Base-by-base conservation (phyloP, 331 rosid genomes). In the Stylosanthes scabra region DNA sequence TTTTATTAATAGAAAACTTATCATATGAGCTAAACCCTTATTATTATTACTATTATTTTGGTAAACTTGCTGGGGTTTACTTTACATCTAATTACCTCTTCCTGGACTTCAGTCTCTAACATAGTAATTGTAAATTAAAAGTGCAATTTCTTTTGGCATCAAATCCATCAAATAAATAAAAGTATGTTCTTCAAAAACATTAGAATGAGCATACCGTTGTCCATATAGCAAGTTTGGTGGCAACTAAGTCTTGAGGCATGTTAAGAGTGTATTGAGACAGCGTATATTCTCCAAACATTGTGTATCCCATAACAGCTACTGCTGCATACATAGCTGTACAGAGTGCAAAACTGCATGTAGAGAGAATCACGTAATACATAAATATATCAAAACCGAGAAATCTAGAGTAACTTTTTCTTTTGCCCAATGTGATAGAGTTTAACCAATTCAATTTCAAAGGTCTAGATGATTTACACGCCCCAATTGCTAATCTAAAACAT, bases 171-270 rank as follows among this genome's bases (percentile, higher is more conserved):
- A 10, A 50, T 4, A 46, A n/a, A n/a, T n/a, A n/a, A n/a, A 14
- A 42, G 5, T 47, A 29, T 31, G 16, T 52, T 55, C 68, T 68
- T 34, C 4, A 61, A 59, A 37, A 78, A 62, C 51, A 20, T 55
- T 76, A 42, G 66, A 72, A 65, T 37, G 59, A 37, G 68, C 81
- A 66, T 91, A 93, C 98, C 93, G 98, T 93, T 46, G 96, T 91
- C 98, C 98, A 93, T 51, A 93, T 70, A 45, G 98, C 96, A 34
- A 93, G 83, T 82, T 93, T 93, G 54, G 97, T 42, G 51, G 94
- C 97, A 51, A 88, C 87, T 57, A 86, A 79, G 78, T 77, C 74
- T 42, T 72, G 84, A 46, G 98, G 98, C 96, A 93, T 78, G 87
- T 93, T 89, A 65, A 93, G 98, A 34, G 98, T 93, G 81, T 85